phyloP scores from a whole-genome alignment of 2,329 filamentous ascomycete species.

The Clarireedia sp. region DNA sequence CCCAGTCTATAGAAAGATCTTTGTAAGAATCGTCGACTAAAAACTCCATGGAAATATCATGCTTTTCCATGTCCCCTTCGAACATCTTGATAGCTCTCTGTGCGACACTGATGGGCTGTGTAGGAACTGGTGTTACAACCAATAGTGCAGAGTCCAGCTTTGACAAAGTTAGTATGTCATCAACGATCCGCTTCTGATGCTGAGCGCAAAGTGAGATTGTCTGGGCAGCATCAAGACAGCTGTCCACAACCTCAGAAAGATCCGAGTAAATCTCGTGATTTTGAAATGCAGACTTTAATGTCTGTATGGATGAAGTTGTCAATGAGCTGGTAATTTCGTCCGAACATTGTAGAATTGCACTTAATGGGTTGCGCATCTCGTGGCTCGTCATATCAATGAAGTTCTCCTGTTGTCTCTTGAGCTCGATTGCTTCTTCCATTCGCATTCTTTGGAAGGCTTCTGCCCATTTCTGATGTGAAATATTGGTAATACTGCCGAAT shows the following conservation, averaged over 20 bases:
- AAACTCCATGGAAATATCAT: slow-evolving; percentile 65
- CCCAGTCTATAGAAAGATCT: slow-evolving; percentile 59
- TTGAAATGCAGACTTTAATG: neutral
- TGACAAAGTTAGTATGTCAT: slow-evolving; percentile 58
- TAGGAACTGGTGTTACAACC: slow-evolving; percentile 61
- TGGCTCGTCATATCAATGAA: slow-evolving; percentile 72
- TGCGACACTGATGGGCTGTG: slow-evolving; percentile 59
- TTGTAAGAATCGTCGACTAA: slow-evolving; percentile 60
- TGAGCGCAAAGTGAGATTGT: slow-evolving; percentile 71
- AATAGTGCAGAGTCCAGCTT: slow-evolving; percentile 66
- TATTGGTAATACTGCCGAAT: slow-evolving; percentile 77
- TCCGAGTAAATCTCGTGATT: slow-evolving; percentile 26
- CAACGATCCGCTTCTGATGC: slow-evolving; percentile 62
- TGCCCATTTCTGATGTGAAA: slow-evolving; percentile 81
- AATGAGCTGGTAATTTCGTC: slow-evolving; percentile 36
- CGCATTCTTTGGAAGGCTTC: slow-evolving; percentile 28
- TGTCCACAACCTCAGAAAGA: slow-evolving; percentile 43
- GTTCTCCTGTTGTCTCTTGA: slow-evolving; percentile 64
- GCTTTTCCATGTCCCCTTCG: slow-evolving; percentile 63
- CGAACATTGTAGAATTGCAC: slow-evolving; percentile 66
- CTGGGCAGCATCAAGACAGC: slow-evolving; percentile 65
- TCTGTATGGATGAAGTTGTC: neutral
- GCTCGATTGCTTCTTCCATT: slow-evolving; percentile 46
- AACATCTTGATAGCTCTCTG: slow-evolving; percentile 70
- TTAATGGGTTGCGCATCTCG: slow-evolving; percentile 68